Evolutionary conservation across 768 basidiomycete species (phyloP).

Genomic region (Termitomyces sp.): DNA sequence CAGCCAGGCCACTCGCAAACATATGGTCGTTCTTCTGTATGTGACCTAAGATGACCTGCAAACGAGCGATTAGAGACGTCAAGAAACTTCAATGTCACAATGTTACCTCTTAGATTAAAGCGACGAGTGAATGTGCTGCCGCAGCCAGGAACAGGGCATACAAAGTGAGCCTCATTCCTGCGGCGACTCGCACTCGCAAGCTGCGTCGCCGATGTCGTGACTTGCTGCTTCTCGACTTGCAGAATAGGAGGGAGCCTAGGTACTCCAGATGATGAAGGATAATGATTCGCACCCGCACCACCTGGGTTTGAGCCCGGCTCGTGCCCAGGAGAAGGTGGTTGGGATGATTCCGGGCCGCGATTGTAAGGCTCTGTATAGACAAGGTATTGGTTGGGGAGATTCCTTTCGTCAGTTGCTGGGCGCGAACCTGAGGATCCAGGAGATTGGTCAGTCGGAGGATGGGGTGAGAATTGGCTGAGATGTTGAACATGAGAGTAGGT

Average conservation of each 20-base stretch:
- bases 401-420: constrained; percentile 15
- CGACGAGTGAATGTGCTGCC: constrained; percentile 95
- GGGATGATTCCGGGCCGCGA: constrained; percentile 35
- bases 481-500: constrained; percentile 34
- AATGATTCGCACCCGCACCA: constrained; percentile 51
- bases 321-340: constrained; percentile 27
- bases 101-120: constrained; percentile 77
- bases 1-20: constrained; percentile 93
- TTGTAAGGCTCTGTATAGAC: constrained; percentile 49
- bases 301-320: constrained; percentile 24
- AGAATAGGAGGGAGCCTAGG: constrained; percentile 74
- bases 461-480: constrained; percentile 31
- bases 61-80: constrained; percentile 4
- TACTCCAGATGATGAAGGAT: constrained; percentile 45
- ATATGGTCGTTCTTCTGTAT: constrained; percentile 93
- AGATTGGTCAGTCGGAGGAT: constrained; percentile 21
- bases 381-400: constrained; percentile 35
- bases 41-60: constrained; percentile 85
- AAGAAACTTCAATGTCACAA: not conserved
- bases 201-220: constrained; percentile 92
- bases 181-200: constrained; percentile 85
- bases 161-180: constrained; percentile 87
- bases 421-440: constrained; percentile 20
- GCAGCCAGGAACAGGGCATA: constrained; percentile 92
- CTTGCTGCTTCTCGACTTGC: constrained; percentile 91